Percentiles rank a stretch among this genome's conserved stretches.
phyloP scores from a whole-genome alignment of 805 yeast genomes.

The Metschnikowia shivogae region DNA sequence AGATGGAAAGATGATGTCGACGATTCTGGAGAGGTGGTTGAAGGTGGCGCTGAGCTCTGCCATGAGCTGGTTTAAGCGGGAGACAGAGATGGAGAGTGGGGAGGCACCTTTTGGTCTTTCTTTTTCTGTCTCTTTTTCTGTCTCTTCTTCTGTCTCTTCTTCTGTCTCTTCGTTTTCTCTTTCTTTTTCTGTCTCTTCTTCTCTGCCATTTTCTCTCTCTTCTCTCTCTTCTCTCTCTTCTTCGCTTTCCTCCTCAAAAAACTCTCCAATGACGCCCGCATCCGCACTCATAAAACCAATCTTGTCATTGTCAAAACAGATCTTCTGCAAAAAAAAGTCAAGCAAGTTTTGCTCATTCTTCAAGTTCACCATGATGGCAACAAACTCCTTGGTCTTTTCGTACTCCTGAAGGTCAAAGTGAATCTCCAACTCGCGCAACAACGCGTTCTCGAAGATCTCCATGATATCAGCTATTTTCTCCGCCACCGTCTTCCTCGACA shows the following conservation, averaged over 20 bases:
- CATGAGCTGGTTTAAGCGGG: slow-evolving; percentile 23
- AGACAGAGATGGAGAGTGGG: slow-evolving; percentile 10
- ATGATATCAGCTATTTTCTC: slow-evolving; percentile 50
- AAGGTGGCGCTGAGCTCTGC: slow-evolving; percentile 31
- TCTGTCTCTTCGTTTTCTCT: neutral
- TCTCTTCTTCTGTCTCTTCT: slow-evolving; percentile 1
- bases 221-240: neutral
- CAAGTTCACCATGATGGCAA: slow-evolving; percentile 31
- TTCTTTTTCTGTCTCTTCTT: neutral
- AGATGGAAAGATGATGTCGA: slow-evolving; percentile 43
- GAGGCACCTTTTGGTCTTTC: neutral
- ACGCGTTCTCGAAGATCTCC: slow-evolving; percentile 69
- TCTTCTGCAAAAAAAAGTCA: slow-evolving; percentile 42
- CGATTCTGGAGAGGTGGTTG: slow-evolving; percentile 33
- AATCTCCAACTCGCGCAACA: slow-evolving; percentile 62
- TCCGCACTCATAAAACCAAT: slow-evolving; percentile 29
- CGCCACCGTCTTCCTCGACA: slow-evolving; percentile 25
- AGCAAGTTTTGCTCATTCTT: slow-evolving; percentile 41
- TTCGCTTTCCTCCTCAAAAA: slow-evolving; percentile 13
- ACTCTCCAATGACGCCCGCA: slow-evolving; percentile 21
- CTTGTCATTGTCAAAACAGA: slow-evolving; percentile 36
- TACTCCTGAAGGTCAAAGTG: slow-evolving; percentile 48
- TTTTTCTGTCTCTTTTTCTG: neutral
- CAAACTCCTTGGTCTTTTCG: slow-evolving; percentile 32
- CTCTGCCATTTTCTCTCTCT: neutral